phyloP scores from a whole-genome alignment of 2,329 filamentous ascomycete genomes.

The Ceratocystis cacaofunesta region DNA sequence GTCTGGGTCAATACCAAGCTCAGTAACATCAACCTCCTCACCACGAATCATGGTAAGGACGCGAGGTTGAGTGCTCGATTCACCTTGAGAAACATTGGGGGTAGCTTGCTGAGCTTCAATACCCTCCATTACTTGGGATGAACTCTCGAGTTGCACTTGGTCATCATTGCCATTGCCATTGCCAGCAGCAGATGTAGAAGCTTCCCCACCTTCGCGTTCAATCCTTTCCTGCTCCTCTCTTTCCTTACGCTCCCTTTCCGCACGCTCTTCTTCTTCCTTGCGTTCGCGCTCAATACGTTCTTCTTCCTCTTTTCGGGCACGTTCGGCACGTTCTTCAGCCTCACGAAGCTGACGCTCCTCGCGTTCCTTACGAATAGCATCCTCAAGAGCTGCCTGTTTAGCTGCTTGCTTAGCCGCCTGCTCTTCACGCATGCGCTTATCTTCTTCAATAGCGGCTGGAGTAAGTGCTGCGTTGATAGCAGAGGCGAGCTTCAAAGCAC shows the following conservation, averaged over 20 bases:
- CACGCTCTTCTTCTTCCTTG: slow-evolving; percentile 36
- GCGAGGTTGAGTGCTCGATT: slow-evolving; percentile 26
- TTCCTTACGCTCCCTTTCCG: slow-evolving; percentile 49
- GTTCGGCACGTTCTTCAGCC: slow-evolving; percentile 50
- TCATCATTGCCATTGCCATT: background rate
- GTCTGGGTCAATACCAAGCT: slow-evolving; percentile 82
- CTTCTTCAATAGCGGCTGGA: slow-evolving; percentile 69
- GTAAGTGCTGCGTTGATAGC: slow-evolving; percentile 60
- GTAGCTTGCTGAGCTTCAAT: slow-evolving; percentile 41
- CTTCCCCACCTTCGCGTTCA: slow-evolving; percentile 22
- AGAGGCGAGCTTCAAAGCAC: slow-evolving; percentile 46
- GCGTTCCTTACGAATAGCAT: slow-evolving; percentile 46
- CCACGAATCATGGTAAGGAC: slow-evolving; percentile 74
- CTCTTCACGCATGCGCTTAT: slow-evolving; percentile 36
- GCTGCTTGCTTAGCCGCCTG: slow-evolving; percentile 28
- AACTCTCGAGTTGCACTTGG: background rate
- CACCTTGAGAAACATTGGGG: slow-evolving; percentile 21
- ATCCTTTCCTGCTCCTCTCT: slow-evolving; percentile 25
- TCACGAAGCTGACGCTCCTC: slow-evolving; percentile 58
- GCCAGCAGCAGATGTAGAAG: slow-evolving; percentile 29
- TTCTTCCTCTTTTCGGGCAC: slow-evolving; percentile 47
- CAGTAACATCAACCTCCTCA: slow-evolving; percentile 81
- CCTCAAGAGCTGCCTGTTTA: background rate
- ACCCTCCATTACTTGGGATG: slow-evolving; percentile 51
- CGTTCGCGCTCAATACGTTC: slow-evolving; percentile 4